phyloP scores from a whole-genome alignment of 164 flowering plant genomes.

The Berberis thunbergii region DNA sequence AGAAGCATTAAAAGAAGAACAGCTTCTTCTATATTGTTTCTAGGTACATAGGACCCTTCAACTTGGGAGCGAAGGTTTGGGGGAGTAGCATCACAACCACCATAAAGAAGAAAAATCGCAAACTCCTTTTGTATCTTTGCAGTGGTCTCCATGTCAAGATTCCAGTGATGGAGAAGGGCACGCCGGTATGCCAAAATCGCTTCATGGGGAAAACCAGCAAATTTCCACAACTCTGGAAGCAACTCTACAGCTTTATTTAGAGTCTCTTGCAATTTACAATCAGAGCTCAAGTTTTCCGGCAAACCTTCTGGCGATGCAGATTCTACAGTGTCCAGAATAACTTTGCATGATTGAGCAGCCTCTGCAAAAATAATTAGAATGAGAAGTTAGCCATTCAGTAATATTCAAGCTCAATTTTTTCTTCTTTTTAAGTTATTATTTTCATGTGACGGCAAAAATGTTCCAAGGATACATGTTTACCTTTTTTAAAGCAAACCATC shows the following conservation, averaged over 20 bases:
- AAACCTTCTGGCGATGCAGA: conserved; percentile 77
- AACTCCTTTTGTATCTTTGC: conserved; percentile 72
- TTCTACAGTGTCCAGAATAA: conserved; percentile 74
- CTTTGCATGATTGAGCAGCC: conserved; percentile 86
- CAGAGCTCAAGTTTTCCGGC: conserved; percentile 46
- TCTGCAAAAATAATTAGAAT: conserved; percentile 48
- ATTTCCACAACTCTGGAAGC: conserved; percentile 83
- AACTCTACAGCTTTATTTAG: conserved; percentile 70
- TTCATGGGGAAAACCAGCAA: conserved; percentile 47
- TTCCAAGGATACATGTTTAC: background rate
- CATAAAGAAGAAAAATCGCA: conserved; percentile 76
- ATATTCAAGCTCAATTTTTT: background rate
- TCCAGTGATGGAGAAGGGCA: conserved; percentile 77
- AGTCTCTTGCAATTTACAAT: conserved; percentile 68
- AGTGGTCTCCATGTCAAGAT: conserved; percentile 52
- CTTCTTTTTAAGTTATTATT: background rate
- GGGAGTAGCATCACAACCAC: conserved; percentile 73
- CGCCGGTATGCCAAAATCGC: conserved; percentile 62
- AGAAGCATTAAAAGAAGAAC: conserved; percentile 61
- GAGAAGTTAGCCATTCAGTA: conserved; percentile 12
- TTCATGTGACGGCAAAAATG: background rate
- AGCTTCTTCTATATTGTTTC: conserved; percentile 88
- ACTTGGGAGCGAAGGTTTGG: conserved; percentile 73
- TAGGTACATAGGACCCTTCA: conserved; percentile 70
- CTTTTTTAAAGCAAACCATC: background rate